Evolutionary conservation across 148 eudicot genomes (phyloP).

Genomic region (Vaccinium corymbosum): DNA sequence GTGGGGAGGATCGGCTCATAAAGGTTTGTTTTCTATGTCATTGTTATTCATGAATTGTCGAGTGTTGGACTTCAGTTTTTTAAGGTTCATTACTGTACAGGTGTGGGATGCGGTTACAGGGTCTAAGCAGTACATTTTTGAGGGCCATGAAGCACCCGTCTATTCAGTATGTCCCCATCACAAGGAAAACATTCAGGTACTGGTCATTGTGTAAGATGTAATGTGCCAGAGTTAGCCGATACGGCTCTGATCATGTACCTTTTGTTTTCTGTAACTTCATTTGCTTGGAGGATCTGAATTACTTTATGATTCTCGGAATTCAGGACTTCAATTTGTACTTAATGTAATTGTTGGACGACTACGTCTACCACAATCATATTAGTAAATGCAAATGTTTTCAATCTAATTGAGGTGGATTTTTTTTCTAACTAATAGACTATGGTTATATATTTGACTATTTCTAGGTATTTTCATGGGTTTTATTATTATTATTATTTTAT

Average conservation of each 20-base stretch:
- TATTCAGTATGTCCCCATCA: constrained; percentile 81
- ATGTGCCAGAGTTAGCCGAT: background rate
- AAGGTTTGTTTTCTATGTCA: constrained; percentile 46
- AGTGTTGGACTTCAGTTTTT: constrained; percentile 12
- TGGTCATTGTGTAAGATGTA: background rate
- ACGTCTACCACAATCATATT: background rate
- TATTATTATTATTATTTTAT: background rate
- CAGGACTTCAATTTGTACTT: background rate
- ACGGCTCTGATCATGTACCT: background rate
- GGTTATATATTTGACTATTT: background rate
- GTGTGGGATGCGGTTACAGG: constrained; percentile 86
- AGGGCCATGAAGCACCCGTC: constrained; percentile 88
- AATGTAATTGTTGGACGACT: background rate
- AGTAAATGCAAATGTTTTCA: background rate
- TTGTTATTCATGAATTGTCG: background rate
- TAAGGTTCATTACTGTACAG: constrained; percentile 30
- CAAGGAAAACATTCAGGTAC: constrained; percentile 75
- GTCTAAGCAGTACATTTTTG: constrained; percentile 52
- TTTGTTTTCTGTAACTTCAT: background rate
- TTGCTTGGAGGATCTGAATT: background rate
- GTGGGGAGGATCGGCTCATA: constrained; percentile 90
- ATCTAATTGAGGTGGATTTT: background rate
- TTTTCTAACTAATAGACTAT: background rate
- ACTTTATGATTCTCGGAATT: background rate
- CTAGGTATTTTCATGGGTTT: background rate